These are phyloP conservation scores for Fusarium denticulatum DNA, from an alignment of 2,329 filamentous ascomycete species.

Conservation along the genomic window DNA sequence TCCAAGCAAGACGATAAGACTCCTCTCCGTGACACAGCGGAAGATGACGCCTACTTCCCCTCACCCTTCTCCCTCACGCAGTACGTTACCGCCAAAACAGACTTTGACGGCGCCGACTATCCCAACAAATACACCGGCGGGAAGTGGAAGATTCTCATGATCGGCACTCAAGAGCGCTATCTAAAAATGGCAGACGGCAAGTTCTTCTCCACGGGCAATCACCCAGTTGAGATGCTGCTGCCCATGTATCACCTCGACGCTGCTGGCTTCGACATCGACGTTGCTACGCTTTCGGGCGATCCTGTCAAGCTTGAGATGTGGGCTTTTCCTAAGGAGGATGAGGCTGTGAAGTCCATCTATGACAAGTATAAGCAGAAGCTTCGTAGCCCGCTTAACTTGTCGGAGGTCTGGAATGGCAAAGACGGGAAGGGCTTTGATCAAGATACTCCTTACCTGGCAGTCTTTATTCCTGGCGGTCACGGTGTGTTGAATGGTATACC, in stretches of 20 bases:
- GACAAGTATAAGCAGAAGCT: neutral
- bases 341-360: neutral
- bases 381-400: neutral
- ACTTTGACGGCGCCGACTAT: constrained; percentile 7
- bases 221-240: constrained; percentile 1
- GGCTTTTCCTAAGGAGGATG: neutral
- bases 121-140: neutral
- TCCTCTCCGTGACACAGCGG: neutral
- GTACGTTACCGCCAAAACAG: neutral
- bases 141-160: constrained; percentile 8
- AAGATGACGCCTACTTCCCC: constrained; percentile 10
- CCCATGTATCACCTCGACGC: neutral
- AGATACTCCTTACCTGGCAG: neutral
- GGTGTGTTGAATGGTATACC: neutral
- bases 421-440: neutral
- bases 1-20: neutral
- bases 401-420: neutral
- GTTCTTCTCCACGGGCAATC: neutral
- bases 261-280: neutral
- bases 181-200: constrained; percentile 12
- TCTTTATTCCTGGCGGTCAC: neutral
- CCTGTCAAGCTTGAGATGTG: constrained; percentile 6
- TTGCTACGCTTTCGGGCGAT: neutral
- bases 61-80: neutral
- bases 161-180: neutral